Evolutionary conservation across 148 eudicot genomes (phyloP).

Genomic region (Amaranthus cruentus): DNA sequence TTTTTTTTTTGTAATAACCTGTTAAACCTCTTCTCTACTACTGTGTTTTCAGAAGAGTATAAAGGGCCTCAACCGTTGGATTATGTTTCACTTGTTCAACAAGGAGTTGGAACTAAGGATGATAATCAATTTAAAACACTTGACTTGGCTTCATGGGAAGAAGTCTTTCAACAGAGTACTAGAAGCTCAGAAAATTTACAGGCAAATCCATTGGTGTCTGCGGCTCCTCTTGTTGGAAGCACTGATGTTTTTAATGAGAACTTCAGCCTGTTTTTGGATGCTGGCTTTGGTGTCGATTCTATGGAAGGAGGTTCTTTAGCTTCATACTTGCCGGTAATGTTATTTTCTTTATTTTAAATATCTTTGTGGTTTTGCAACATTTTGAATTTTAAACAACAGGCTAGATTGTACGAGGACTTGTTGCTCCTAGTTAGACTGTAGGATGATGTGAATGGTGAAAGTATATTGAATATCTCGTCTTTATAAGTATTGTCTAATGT

Average conservation of each 20-base stretch:
- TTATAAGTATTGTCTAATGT: too few species aligned
- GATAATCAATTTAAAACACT: constrained; percentile 27
- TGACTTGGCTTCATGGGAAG: constrained; percentile 43
- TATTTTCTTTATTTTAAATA: background rate
- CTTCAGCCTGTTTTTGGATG: constrained; percentile 33
- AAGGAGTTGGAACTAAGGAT: constrained; percentile 20
- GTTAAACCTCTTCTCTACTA: background rate
- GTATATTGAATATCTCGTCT: too few species aligned
- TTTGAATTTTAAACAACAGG: too few species aligned
- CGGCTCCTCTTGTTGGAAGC: constrained; percentile 25
- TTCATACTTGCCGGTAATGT: constrained; percentile 33
- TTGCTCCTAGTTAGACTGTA: too few species aligned
- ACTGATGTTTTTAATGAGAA: constrained; percentile 24
- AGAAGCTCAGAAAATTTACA: constrained; percentile 21
- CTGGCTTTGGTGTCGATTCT: constrained; percentile 21
- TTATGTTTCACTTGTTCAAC: constrained; percentile 22
- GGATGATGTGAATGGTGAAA: too few species aligned
- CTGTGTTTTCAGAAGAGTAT: constrained; percentile 21
- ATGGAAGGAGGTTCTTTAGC: constrained; percentile 22
- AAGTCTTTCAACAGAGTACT: constrained; percentile 38
- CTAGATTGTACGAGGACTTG: too few species aligned
- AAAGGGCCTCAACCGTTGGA: constrained; percentile 24
- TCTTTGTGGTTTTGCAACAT: too few species aligned
- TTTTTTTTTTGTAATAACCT: background rate
- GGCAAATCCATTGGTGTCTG: constrained; percentile 23